phyloP scores from a whole-genome alignment of 2,329 filamentous ascomycete species.

The Pseudophaeomoniella oleicola region DNA sequence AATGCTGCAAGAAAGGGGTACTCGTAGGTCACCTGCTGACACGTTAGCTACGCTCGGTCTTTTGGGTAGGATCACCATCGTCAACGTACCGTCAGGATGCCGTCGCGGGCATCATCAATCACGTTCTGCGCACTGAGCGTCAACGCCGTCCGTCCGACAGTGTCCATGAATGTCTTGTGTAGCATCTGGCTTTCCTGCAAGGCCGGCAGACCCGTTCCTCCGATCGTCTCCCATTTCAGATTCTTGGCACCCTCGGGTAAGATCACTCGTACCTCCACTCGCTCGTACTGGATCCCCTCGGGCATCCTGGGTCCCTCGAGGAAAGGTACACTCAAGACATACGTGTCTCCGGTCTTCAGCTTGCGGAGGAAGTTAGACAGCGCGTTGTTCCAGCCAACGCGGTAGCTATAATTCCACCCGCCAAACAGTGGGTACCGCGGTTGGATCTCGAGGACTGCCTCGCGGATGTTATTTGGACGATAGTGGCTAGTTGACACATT shows the following conservation, averaged over 20 bases:
- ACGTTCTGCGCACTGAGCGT: slow-evolving; percentile 71
- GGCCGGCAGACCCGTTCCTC: slow-evolving; percentile 64
- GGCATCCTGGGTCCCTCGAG: slow-evolving; percentile 76
- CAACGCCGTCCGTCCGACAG: slow-evolving; percentile 70
- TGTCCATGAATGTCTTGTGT: slow-evolving; percentile 91
- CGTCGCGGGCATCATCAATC: slow-evolving; percentile 77
- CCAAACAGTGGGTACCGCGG: slow-evolving; percentile 94
- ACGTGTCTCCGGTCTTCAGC: slow-evolving; percentile 46
- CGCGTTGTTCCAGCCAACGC: slow-evolving; percentile 87
- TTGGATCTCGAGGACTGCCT: slow-evolving; percentile 77
- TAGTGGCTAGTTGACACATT: slow-evolving; percentile 93
- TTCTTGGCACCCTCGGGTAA: slow-evolving; percentile 77
- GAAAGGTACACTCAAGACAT: slow-evolving; percentile 80
- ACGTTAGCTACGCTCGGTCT: too few species aligned
- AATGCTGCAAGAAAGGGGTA: slow-evolving; percentile 60
- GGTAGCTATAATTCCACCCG: slow-evolving; percentile 96
- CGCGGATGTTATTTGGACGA: slow-evolving; percentile 46
- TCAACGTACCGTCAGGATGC: slow-evolving; percentile 52
- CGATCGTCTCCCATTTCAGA: slow-evolving; percentile 51
- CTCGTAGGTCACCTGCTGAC: slow-evolving; percentile 57
- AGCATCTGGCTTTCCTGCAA: slow-evolving; percentile 44
- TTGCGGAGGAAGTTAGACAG: slow-evolving; percentile 61
- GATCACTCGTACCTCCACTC: slow-evolving; percentile 65
- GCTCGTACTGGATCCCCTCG: slow-evolving; percentile 77
- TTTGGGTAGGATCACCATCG: too few species aligned